Base-by-base conservation (phyloP, 2,329 filamentous ascomycete species). In the Dothideomycetes sp. region DNA sequence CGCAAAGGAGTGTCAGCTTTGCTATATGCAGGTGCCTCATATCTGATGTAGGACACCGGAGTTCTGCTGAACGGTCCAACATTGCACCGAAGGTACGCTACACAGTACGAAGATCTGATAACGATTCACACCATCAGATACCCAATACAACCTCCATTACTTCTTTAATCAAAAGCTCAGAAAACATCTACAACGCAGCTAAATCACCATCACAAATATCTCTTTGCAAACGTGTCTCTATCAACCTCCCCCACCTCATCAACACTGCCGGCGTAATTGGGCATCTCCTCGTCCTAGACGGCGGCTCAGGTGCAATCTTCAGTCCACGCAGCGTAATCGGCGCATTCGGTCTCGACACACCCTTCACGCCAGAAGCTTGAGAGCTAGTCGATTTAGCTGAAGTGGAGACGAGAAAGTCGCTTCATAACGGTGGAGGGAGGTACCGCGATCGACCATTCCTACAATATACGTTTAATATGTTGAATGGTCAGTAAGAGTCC, bases 241-340 rank as follows among this genome's bases (percentile, higher is more conserved):
- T 95, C 89, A 64, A 93, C 95, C 65, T 98, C 91, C 98, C 91
- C 51, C 91, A 71, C 2, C 79, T 73, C 50, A 87, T 74, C 49
- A 98, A 59, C 35, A 94, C 89, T 5, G 84, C 82, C 69, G 34
- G 24, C 17, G 17, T 37, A 12, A 5, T 37, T 13, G 18, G 34
- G 11, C 34, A 29, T 8, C 24, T 28, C 7, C 25, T 29, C 12
- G 4, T 37, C 18, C 10, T 22, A 23, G 34, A n/a, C n/a, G n/a
- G 24, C 24, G 34, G 34, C 1, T 29, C 18, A 1, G 34, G 4
- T 9, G 25, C 34, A 37, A 20, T 37, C 34, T 8, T 28, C 24
- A 29, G 25, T 15, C 34, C 34, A 2, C 34, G 34, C 18, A 7
- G 3, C 7, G 34, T 15, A 3, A 19, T 30, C 13, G 17, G 17